phyloP scores from a whole-genome alignment of 2,329 filamentous ascomycete genomes.

The Bipolaris victoriae region DNA sequence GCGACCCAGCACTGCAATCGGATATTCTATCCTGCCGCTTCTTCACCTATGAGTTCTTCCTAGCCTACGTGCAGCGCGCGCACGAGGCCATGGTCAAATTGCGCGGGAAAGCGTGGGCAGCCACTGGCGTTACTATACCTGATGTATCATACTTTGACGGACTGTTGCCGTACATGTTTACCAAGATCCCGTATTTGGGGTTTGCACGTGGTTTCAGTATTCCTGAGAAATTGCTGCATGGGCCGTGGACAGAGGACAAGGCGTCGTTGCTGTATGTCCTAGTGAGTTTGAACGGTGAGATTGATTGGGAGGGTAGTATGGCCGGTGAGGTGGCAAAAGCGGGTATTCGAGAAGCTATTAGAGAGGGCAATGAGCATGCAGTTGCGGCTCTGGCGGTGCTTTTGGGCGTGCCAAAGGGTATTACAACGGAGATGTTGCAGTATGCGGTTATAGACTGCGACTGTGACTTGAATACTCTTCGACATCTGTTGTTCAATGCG shows the following conservation, averaged over 20 bases:
- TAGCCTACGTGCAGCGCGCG: conserved; percentile 40
- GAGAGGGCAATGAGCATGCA: conserved; percentile 35
- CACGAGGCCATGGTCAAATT: conserved; percentile 36
- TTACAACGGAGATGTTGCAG: conserved; percentile 38
- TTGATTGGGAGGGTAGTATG: conserved; percentile 45
- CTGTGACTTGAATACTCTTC: conserved; percentile 37
- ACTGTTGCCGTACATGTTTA: conserved; percentile 41
- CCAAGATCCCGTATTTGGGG: conserved; percentile 37
- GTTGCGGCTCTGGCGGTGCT: conserved; percentile 45
- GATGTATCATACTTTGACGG: conserved; percentile 34
- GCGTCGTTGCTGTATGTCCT: conserved; percentile 42
- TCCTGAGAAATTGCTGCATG: conserved; percentile 47
- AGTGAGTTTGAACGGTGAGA: conserved; percentile 41
- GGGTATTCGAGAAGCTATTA: conserved; percentile 39
- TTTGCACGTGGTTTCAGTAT: conserved; percentile 42
- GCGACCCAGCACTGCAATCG: conserved; percentile 35
- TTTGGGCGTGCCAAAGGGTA: conserved; percentile 36
- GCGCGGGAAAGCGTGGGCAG: conserved; percentile 41
- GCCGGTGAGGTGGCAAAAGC: conserved; percentile 43
- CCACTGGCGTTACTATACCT: conserved; percentile 34
- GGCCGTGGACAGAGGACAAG: conserved; percentile 42
- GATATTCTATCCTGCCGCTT: conserved; percentile 41
- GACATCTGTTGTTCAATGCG: conserved; percentile 45
- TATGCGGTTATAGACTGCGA: conserved; percentile 40
- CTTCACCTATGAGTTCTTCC: conserved; percentile 47